These are phyloP conservation scores for Plectosphaerella sp. DNA, from an alignment of 2,329 filamentous ascomycete genomes.

Conservation along the genomic window DNA sequence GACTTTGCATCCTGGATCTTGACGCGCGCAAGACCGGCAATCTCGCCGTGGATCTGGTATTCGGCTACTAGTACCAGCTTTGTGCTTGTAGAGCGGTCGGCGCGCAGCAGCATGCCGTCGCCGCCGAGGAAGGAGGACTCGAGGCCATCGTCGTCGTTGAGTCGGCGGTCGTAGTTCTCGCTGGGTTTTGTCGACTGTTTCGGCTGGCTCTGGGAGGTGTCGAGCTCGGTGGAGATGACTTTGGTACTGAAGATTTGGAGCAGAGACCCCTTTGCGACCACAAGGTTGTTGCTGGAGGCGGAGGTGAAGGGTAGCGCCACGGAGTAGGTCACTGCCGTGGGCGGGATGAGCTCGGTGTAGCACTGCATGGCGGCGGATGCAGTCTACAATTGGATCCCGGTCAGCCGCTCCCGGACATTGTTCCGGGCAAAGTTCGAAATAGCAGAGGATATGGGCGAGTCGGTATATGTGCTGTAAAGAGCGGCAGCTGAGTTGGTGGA, in stretches of 20 bases:
- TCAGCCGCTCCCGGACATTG: neutral
- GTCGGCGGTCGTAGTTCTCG: constrained; percentile 45
- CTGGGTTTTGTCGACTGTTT: constrained; percentile 34
- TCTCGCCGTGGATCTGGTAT: constrained; percentile 75
- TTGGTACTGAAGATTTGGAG: constrained; percentile 85
- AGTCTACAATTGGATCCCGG: constrained; percentile 10
- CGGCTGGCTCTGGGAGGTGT: constrained; percentile 34
- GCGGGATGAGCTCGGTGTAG: constrained; percentile 92
- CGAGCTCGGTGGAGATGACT: constrained; percentile 60
- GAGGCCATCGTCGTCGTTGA: constrained; percentile 58
- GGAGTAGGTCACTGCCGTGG: constrained; percentile 89
- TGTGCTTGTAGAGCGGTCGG: constrained; percentile 61
- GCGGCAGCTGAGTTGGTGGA: too few relatives aligned
- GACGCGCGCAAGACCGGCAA: constrained; percentile 77
- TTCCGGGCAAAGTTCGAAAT: neutral
- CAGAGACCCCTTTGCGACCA: constrained; percentile 88
- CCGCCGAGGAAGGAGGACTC: constrained; percentile 63
- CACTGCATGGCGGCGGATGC: constrained; percentile 71
- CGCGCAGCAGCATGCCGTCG: constrained; percentile 56
- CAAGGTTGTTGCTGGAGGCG: constrained; percentile 72
- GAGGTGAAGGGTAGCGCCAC: constrained; percentile 74
- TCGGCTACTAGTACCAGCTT: constrained; percentile 85
- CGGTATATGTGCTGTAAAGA: neutral
- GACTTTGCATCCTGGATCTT: constrained; percentile 69
- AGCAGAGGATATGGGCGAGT: neutral